Percentiles rank a stretch among this genome's conserved stretches.
phyloP scores from a whole-genome alignment of 345 rosid genomes.

The Eucalyptus pauciflora region DNA sequence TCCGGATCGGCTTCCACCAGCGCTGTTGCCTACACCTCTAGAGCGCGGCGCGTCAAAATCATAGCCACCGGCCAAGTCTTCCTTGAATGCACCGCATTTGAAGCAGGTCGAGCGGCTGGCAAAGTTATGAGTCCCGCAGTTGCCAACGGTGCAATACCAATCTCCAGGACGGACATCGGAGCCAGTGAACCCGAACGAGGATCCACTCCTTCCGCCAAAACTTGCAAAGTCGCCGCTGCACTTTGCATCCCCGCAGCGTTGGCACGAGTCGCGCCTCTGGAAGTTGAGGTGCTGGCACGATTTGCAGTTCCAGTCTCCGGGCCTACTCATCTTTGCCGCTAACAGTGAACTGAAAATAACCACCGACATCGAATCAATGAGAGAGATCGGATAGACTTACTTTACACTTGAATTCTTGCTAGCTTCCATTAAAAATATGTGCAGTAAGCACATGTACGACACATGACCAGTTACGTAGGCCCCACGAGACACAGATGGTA shows the following conservation, averaged over 20 bases:
- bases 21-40: slow-evolving; percentile 18
- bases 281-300: slow-evolving; percentile 73
- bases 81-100: slow-evolving; percentile 80
- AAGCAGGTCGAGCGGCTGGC: slow-evolving; percentile 90
- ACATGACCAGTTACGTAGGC: not conserved
- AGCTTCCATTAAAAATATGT: not conserved
- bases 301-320: slow-evolving; percentile 93
- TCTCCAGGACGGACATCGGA: slow-evolving; percentile 94
- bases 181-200: slow-evolving; percentile 69
- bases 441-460: not conserved
- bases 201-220: slow-evolving; percentile 34
- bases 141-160: slow-evolving; percentile 76
- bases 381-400: not conserved
- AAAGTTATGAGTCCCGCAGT: slow-evolving; percentile 87
- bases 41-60: slow-evolving; percentile 31
- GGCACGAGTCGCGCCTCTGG: slow-evolving; percentile 75
- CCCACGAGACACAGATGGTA: not conserved
- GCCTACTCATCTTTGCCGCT: slow-evolving; percentile 31
- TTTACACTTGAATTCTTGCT: not conserved
- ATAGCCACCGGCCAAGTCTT: slow-evolving; percentile 24
- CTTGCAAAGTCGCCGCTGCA: slow-evolving; percentile 15
- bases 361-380: not conserved
- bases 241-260: slow-evolving; percentile 36
- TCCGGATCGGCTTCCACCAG: slow-evolving; percentile 36
- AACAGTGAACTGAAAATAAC: not conserved